Evolutionary conservation across 75 land plant genomes (phyloP), one percentile per base, ranked within the genome.

Genomic region (Cryptomeria japonica): DNA sequence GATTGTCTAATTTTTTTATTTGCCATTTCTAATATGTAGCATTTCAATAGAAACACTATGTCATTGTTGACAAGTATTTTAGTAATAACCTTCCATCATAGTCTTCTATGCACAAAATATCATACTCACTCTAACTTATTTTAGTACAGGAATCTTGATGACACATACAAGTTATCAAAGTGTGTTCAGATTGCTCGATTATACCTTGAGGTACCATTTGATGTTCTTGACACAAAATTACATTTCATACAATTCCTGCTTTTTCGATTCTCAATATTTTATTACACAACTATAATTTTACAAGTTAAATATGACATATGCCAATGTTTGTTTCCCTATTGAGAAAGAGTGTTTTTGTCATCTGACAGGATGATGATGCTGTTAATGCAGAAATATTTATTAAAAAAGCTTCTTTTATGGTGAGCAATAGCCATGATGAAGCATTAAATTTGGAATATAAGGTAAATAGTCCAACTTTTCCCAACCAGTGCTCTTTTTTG

Each of bases 141-240:
- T 41, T 46, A 46, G 22, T 58, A 51, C 96, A 98, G 99, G 88
- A 93, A 91, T 87, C 87, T 95, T 89, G 99, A 98, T 92, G 99
- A 98, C 31, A 87, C 95, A 61, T 97, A 92, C 89, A 96, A 93
- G 88, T 90, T 98, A 85, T 91, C 99, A 25, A 98, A 98, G 86
- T 98, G 99, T 94, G 99, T 98, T 84, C 97, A 98, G 80, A 98
- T 98, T 91, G 99, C 99, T 86, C 93, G 96, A 25, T 93, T 98
- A n/a, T 98, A 98, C 87, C 95, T 98, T 78, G 99, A 98, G 99
- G 99, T 98, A 89, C 18, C 14, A 46, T 86, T 32, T 75, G 77
- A 32, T 32, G 12, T 25, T 31, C 0, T 75, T 3, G 44, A 51
- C 39, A 22, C 39, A 25, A 83, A 34, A 13, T 87, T 39, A 46